Evolutionary conservation across 305 asterid genomes (phyloP).

Genomic region (Rubia peregrina): DNA sequence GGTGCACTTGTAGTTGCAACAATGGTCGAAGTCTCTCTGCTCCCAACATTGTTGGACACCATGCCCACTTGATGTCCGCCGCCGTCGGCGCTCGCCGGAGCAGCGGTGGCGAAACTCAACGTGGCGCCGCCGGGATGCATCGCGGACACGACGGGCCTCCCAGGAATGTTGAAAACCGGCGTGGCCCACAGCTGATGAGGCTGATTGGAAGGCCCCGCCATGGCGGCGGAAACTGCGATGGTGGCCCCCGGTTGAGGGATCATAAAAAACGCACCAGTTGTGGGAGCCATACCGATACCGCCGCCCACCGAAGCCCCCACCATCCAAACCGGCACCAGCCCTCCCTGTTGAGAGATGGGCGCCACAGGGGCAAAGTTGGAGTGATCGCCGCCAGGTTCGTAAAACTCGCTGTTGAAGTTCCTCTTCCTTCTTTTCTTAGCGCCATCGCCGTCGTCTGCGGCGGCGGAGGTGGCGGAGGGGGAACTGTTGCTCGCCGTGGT

Average conservation of each 20-base stretch:
- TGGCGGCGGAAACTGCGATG: constrained; percentile 12
- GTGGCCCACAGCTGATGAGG: constrained; percentile 83
- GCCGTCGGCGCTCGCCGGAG: constrained; percentile 13
- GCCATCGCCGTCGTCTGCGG: constrained; percentile 29
- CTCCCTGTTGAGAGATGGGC: constrained; percentile 65
- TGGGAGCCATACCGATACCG: constrained; percentile 17
- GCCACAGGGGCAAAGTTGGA: constrained; percentile 64
- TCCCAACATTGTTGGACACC: constrained; percentile 13
- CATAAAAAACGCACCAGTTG: constrained; percentile 51
- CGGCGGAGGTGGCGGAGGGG: not conserved
- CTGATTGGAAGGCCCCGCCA: constrained; percentile 34
- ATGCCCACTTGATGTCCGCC: constrained; percentile 8
- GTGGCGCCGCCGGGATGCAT: no score
- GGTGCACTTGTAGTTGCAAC: constrained; percentile 16
- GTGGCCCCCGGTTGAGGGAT: constrained; percentile 39
- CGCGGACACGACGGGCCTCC: constrained; percentile 31
- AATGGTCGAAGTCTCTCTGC: constrained; percentile 23
- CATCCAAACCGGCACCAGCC: constrained; percentile 59
- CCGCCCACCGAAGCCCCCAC: constrained; percentile 18
- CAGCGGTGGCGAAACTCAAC: constrained; percentile 17
- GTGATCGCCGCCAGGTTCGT: constrained; percentile 32
- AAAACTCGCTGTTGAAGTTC: constrained; percentile 44
- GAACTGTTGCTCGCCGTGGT: constrained; percentile 30
- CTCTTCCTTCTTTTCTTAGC: constrained; percentile 38
- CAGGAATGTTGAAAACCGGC: constrained; percentile 48